Evolutionary conservation across 257 asterid species (phyloP), one percentile per base, ranked within the genome.

Genomic region (Knoxia roxburghii): DNA sequence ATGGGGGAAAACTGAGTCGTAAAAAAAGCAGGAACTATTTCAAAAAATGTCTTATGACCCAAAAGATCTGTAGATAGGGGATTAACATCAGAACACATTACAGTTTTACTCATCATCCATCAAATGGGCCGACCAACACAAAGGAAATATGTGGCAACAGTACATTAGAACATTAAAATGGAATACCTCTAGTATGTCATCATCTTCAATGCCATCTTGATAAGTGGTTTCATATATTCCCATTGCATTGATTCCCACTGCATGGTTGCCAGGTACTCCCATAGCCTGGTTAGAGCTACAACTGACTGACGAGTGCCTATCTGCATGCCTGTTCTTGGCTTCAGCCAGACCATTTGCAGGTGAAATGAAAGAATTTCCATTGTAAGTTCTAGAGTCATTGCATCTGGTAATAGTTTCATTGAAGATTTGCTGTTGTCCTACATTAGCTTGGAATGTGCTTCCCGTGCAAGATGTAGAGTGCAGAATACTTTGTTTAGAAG

Each of bases 181-280:
- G 23, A 48, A 67, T 87, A 91, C 98, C 98, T 89, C 94, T 64
- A 89, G 82, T 68, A 89, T 78, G 75, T 80, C 88, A 75, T 89
- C 98, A 69, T 89, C 97, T 60, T 87, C 90, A 67, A 75, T 66
- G 69, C 43, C 81, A 72, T 60, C 84, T 49, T 73, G 41, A 69
- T 56, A 69, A 61, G 77, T 62, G 56, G 72, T 71, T 37, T 58
- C 64, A 43, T 70, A 63, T 56, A 62, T 83, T 40, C 68, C 77
- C 46, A 58, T 60, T 57, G 75, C 65, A 72, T 67, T 80, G 74
- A 69, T 37, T 15, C 75, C 74, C 49, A 63, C 70, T 53, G 81
- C 71, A 43, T 77, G 75, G 64, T 62, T 76, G 73, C 68, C 64
- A 74, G 87, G 48, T 68, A 51, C 39, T 53, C 68, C 72, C 33